A percentile compares a stretch with the other conserved stretches of the same genome.
Conservation (phyloP, 2,329 filamentous ascomycete genomes). For the Botrytis aclada region DNA sequence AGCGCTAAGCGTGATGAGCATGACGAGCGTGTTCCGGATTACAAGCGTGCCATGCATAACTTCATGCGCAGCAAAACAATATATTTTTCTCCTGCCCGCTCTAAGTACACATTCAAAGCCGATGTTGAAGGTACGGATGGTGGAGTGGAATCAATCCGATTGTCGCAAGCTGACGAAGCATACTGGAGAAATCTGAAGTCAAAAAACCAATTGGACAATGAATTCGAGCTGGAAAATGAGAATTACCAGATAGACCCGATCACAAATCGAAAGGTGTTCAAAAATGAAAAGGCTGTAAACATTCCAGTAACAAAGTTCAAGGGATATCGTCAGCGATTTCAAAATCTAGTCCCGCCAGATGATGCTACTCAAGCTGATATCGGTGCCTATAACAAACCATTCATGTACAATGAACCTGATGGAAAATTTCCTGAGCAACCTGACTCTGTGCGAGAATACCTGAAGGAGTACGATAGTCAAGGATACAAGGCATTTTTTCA, state of each 20-base stretch:
- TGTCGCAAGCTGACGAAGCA: conserved; percentile 7
- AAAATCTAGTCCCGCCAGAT: conserved; percentile 32
- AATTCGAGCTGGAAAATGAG: conserved; percentile 6
- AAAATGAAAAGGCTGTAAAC: conserved; percentile 9
- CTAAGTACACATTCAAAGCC: conserved; percentile 5
- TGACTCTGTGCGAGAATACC: conserved; percentile 38
- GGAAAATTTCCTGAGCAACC: conserved; percentile 35
- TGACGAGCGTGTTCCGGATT: conserved; percentile 27
- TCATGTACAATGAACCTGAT: conserved; percentile 40
- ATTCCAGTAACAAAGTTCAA: conserved; percentile 38
- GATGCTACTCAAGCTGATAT: conserved; percentile 13
- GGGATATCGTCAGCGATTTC: conserved; percentile 40
- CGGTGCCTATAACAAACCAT: conserved; percentile 36
- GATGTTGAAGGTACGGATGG: conserved; percentile 10
- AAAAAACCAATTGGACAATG: background rate
- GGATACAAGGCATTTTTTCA: conserved; percentile 29
- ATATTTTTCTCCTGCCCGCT: background rate
- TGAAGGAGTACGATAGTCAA: conserved; percentile 41
- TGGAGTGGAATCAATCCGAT: conserved; percentile 1
- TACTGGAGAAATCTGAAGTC: background rate
- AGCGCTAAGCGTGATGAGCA: conserved; percentile 33
- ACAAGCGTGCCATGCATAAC: conserved; percentile 3
- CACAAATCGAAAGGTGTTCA: conserved; percentile 51
- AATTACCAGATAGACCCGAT: conserved; percentile 56
- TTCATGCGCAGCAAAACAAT: conserved; percentile 11